These are phyloP conservation scores for Aurantiochytrium sp. DNA, from an alignment of 108 stramenopile species.

Conservation along the genomic window DNA sequence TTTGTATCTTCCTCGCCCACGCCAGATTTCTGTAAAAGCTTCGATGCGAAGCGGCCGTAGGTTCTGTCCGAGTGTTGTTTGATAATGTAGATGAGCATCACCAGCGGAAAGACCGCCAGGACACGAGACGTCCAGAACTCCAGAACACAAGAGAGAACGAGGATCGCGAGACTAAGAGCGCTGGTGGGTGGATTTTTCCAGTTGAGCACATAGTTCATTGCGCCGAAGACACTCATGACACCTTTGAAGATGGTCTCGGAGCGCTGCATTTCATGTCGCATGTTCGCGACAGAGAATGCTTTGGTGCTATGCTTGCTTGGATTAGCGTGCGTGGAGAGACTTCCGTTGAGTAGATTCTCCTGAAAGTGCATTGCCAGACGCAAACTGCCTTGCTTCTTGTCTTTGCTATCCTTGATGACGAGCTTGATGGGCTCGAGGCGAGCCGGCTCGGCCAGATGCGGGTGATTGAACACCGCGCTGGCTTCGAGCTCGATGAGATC, in stretches of 20 bases:
- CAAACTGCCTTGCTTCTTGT: not conserved
- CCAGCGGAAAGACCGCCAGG: not conserved
- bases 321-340: not conserved
- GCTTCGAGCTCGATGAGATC: not conserved
- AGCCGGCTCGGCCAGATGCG: not conserved
- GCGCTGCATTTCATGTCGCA: not conserved
- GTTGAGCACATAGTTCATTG: not conserved
- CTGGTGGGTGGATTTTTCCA: not conserved
- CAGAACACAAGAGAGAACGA: not conserved
- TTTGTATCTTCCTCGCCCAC: constrained; percentile 1
- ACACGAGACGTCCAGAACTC: not conserved
- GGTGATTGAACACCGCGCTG: not conserved
- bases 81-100: not conserved
- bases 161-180: not conserved
- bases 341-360: not conserved
- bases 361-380: not conserved
- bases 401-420: not conserved
- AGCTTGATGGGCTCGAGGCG: not conserved
- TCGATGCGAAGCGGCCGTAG: not conserved
- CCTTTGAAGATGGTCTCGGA: not conserved
- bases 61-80: not conserved
- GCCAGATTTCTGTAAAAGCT: not conserved
- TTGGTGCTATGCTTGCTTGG: not conserved
- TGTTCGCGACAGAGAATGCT: not conserved
- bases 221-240: not conserved